Base-by-base conservation (phyloP, 441 rosid species). In the Adansonia madagascariensis region DNA sequence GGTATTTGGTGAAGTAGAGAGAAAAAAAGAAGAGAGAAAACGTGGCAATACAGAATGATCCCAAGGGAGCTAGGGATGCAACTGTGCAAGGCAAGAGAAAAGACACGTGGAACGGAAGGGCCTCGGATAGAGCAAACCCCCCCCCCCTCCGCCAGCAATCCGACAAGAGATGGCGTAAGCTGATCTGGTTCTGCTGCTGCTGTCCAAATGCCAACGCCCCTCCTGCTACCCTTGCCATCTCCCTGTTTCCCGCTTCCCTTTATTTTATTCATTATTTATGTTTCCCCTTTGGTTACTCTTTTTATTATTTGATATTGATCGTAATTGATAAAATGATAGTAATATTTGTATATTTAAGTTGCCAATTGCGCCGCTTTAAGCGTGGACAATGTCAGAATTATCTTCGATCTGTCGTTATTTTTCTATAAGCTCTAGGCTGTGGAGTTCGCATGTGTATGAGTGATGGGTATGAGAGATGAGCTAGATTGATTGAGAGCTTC, bases 121-220 rank as follows among this genome's bases (percentile, higher is more conserved):
- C 66, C 35, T 77, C 12, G 56, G 71, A 47, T 70, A 78, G 24
- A 8, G 24, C 3, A 31, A 78, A n/a, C 0, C 27, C 35, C 39
- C 4, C 39, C 39, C 39, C 39, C 39, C 4, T 35, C 11, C 53
- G 61, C 64, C 43, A 67, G 72, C 72, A 79, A 63, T 39, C 47
- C 62, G 85, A 84, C 85, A 78, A 62, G 73, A 47, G 43, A 75
- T 78, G 71, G 71, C 79, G 74, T 71, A 63, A 70, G 77, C 10
- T 57, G 75, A 82, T 71, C 59, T 65, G 70, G 12, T 39, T 10
- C 52, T 31, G 56, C 6, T 39, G 73, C 12, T 18, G n/a, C n/a
- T 57, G 73, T 67, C 73, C 50, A 31, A 14, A 14, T 11, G 39
- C 39, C 39, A 35, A 2, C 4, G 39, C 39, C 75, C 55, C 1